Conservation (phyloP, 2,329 filamentous ascomycete species). For the Emmonsiellopsis sp. region DNA sequence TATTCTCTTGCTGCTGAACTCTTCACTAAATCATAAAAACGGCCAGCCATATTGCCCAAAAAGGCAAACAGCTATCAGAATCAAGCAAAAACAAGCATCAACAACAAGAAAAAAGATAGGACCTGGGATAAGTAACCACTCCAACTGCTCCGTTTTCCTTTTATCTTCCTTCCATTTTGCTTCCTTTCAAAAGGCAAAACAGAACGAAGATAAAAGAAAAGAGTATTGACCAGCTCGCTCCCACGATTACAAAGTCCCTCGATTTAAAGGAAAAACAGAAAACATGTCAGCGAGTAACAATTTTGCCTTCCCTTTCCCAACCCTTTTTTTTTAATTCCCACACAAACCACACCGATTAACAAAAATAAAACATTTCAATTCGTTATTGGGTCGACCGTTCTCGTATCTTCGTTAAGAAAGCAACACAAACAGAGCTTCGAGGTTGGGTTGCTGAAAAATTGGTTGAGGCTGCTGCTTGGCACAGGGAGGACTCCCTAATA, state of each 20-base stretch:
- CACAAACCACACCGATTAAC: constrained; percentile 22
- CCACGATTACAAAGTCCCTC: constrained; percentile 16
- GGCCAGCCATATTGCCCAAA: too few relatives aligned
- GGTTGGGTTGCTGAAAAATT: not conserved
- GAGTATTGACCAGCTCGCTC: constrained; percentile 29
- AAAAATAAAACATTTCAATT: not conserved
- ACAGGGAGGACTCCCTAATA: too few relatives aligned
- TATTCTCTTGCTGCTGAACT: too few relatives aligned
- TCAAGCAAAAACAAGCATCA: not conserved
- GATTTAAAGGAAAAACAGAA: constrained; percentile 11
- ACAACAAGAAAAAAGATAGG: not conserved
- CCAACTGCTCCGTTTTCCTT: constrained; percentile 10
- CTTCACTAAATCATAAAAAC: too few relatives aligned
- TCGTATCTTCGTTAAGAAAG: not conserved
- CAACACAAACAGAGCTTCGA: not conserved
- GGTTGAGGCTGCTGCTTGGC: too few relatives aligned
- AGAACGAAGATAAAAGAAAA: constrained; percentile 11
- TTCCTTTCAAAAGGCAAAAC: constrained; percentile 2
- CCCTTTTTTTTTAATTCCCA: constrained; percentile 24
- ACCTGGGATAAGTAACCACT: constrained; percentile 1
- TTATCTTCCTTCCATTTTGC: not conserved
- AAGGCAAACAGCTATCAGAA: not conserved
- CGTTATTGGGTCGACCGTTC: constrained; percentile 12
- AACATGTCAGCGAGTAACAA: not conserved
- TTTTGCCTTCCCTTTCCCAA: not conserved